Conservation (phyloP, 2,329 filamentous ascomycete species). For the Apiospora hydei region DNA sequence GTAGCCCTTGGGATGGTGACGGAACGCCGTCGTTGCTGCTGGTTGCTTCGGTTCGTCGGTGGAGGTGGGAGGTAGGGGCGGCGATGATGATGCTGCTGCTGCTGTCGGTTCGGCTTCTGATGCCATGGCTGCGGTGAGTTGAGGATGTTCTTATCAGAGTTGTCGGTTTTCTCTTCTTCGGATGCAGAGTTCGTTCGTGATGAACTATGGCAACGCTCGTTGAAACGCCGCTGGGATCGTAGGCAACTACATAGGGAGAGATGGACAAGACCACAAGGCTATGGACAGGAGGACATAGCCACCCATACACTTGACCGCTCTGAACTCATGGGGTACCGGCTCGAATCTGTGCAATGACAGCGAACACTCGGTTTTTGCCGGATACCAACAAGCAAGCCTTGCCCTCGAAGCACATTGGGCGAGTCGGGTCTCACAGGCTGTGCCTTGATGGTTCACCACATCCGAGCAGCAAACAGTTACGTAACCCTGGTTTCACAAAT, state of each 20-base stretch:
- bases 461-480: background rate
- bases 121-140: background rate
- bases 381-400: background rate
- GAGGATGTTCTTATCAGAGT: background rate
- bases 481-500: background rate
- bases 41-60: background rate
- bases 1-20: conserved; percentile 6
- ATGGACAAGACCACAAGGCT: background rate
- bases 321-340: background rate
- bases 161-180: background rate
- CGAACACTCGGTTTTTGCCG: background rate
- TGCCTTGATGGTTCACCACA: conserved; percentile 9
- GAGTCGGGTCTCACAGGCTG: background rate
- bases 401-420: background rate
- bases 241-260: background rate
- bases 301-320: background rate
- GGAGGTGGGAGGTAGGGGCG: background rate
- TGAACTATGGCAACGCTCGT: background rate
- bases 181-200: too few relatives aligned
- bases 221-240: background rate
- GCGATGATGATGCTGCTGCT: background rate
- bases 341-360: background rate
- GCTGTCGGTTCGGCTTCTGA: background rate
- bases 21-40: background rate
- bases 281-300: background rate